Percentiles rank a stretch among this genome's conserved stretches.
phyloP scores from a whole-genome alignment of 1,284 basidiomycete species.

The Blastosporella zonata region DNA sequence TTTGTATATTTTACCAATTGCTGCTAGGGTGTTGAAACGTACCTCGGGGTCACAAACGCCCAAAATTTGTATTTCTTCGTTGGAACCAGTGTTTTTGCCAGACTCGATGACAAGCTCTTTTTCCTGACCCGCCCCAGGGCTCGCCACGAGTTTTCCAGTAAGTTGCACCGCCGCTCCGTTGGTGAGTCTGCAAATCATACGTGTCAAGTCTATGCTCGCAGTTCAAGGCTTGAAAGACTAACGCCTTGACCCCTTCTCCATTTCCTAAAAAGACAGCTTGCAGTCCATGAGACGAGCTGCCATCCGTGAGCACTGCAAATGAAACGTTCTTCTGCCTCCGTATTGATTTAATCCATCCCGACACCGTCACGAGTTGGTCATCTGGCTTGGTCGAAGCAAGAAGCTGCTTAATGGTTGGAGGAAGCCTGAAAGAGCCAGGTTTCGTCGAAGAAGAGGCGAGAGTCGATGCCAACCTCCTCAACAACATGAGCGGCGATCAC shows the following conservation, averaged over 20 bases:
- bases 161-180: slow-evolving; percentile 74
- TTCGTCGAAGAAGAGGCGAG: slow-evolving; percentile 9
- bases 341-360: slow-evolving; percentile 85
- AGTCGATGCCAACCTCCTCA: slow-evolving; percentile 23
- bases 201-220: background rate
- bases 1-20: background rate
- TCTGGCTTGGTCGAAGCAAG: slow-evolving; percentile 29
- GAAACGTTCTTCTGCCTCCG: slow-evolving; percentile 83
- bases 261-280: slow-evolving; percentile 71
- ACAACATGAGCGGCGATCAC: background rate
- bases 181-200: slow-evolving; percentile 44
- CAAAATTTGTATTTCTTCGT: slow-evolving; percentile 51
- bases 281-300: slow-evolving; percentile 62
- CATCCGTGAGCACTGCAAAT: slow-evolving; percentile 84
- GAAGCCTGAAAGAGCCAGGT: slow-evolving; percentile 31
- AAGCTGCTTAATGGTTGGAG: slow-evolving; percentile 58
- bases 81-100: slow-evolving; percentile 8
- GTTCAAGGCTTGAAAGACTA: slow-evolving; percentile 17
- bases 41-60: slow-evolving; percentile 79
- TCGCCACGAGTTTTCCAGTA: slow-evolving; percentile 61
- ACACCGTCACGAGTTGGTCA: slow-evolving; percentile 34
- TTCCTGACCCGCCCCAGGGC: slow-evolving; percentile 67
- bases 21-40: slow-evolving; percentile 20
- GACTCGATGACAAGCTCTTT: slow-evolving; percentile 71
- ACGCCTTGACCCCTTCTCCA: slow-evolving; percentile 38